These are phyloP conservation scores for Blumeria graminis DNA, from an alignment of 2,329 filamentous ascomycete genomes.

Conservation along the genomic window DNA sequence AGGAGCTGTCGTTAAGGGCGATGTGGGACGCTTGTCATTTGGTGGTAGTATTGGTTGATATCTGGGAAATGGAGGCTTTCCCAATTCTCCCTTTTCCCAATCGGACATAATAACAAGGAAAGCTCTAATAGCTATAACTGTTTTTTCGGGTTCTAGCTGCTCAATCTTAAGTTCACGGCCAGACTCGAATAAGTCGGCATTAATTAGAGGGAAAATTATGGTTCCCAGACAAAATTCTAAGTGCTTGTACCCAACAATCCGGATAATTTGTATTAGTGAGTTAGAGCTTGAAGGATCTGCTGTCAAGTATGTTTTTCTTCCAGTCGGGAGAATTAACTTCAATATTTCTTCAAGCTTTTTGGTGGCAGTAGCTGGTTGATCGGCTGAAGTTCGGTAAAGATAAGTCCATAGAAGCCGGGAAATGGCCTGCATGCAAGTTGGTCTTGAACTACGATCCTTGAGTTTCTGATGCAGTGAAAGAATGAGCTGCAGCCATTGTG, in stretches of 20 bases:
- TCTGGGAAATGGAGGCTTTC: conserved; percentile 62
- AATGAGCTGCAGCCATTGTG: conserved; percentile 69
- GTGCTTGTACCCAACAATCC: conserved; percentile 81
- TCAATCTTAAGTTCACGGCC: conserved; percentile 43
- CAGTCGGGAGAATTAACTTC: conserved; percentile 56
- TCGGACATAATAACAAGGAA: conserved; percentile 88
- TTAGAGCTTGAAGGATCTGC: conserved; percentile 69
- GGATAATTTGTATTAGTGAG: conserved; percentile 76
- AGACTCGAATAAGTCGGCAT: conserved; percentile 64
- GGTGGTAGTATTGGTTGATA: conserved; percentile 17
- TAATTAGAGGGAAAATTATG: conserved; percentile 88
- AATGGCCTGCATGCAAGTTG: conserved; percentile 66
- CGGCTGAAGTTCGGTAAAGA: conserved; percentile 53
- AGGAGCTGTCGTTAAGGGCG: conserved; percentile 23
- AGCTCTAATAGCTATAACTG: conserved; percentile 88
- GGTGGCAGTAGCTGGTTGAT: conserved; percentile 39
- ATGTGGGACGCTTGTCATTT: conserved; percentile 23
- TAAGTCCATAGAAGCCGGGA: conserved; percentile 88
- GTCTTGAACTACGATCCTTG: conserved; percentile 59
- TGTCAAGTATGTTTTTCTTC: conserved; percentile 58
- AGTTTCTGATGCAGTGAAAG: conserved; percentile 55
- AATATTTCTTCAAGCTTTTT: conserved; percentile 80
- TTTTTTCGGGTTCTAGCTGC: conserved; percentile 81
- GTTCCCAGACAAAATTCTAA: conserved; percentile 82
- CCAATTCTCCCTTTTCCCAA: conserved; percentile 58